Evolutionary conservation across 2,329 filamentous ascomycete species (phyloP).

Genomic region (Diaporthe ilicicola): DNA sequence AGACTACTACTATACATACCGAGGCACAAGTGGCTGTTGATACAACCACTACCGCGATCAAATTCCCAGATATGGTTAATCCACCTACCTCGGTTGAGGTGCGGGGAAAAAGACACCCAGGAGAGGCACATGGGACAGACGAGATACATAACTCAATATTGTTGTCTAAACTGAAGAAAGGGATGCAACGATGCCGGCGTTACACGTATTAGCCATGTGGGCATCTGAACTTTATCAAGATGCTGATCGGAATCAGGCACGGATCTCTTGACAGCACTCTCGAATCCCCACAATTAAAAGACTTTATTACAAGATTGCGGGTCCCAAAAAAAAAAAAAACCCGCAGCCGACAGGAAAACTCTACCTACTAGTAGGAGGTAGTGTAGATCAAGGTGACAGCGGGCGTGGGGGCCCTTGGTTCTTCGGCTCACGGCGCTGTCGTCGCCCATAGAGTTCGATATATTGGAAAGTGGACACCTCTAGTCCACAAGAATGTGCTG

Average conservation of each 20-base stretch:
- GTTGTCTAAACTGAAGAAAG: background rate
- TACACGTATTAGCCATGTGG: too few species aligned
- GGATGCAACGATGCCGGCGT: background rate
- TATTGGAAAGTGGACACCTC: background rate
- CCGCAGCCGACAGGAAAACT: background rate
- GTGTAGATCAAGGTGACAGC: conserved; percentile 4
- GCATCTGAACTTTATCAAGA: background rate
- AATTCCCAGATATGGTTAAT: background rate
- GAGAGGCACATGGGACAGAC: too few species aligned
- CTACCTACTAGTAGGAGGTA: too few species aligned
- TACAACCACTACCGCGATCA: background rate
- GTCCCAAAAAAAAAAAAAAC: background rate
- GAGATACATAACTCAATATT: background rate
- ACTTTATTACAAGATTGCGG: background rate
- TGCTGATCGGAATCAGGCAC: background rate
- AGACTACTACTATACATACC: background rate
- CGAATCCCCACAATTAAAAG: background rate
- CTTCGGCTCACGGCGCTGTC: background rate
- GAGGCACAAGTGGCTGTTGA: too few species aligned
- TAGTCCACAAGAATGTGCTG: background rate
- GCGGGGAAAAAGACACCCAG: too few species aligned
- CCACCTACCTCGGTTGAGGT: too few species aligned
- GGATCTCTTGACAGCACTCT: background rate
- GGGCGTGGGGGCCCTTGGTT: background rate
- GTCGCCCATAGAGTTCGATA: background rate